phyloP scores from a whole-genome alignment of 2,329 filamentous ascomycete genomes.

The Meredithiella fracta region DNA sequence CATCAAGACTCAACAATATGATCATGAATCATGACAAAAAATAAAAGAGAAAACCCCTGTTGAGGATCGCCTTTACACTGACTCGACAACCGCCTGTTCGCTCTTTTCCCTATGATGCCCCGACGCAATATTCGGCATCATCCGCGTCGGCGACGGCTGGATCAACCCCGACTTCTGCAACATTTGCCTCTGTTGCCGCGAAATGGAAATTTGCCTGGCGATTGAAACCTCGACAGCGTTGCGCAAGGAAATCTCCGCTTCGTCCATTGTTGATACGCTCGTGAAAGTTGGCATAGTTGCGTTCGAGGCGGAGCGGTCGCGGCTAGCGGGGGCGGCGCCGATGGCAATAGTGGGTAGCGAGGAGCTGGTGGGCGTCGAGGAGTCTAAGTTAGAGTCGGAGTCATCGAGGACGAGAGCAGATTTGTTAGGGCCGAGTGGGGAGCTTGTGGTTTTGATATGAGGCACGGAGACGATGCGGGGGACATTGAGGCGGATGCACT shows the following conservation, averaged over 20 bases:
- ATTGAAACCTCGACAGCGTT: conserved; percentile 49
- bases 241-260: conserved; percentile 28
- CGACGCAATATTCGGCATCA: conserved; percentile 17
- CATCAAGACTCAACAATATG: background rate
- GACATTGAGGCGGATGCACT: background rate
- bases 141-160: conserved; percentile 12
- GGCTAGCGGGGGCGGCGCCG: no score
- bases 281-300: conserved; percentile 21
- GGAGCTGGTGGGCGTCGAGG: conserved; percentile 15
- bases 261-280: conserved; percentile 22
- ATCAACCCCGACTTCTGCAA: conserved; percentile 20
- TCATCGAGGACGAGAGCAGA: conserved; percentile 25
- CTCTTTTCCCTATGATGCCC: conserved; percentile 22
- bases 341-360: conserved; percentile 6
- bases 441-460: background rate
- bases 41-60: background rate
- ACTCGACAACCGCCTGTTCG: conserved; percentile 21
- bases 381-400: conserved; percentile 7
- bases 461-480: background rate
- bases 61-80: background rate
- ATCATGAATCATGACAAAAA: background rate
- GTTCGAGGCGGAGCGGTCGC: conserved; percentile 19
- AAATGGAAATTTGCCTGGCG: conserved; percentile 50
- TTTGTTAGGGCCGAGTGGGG: conserved; percentile 20
- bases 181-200: conserved; percentile 42